Evolutionary conservation across 2,329 filamentous ascomycete species (phyloP), one percentile per base, ranked within the genome.

Genomic region (Neofusicoccum sp.): DNA sequence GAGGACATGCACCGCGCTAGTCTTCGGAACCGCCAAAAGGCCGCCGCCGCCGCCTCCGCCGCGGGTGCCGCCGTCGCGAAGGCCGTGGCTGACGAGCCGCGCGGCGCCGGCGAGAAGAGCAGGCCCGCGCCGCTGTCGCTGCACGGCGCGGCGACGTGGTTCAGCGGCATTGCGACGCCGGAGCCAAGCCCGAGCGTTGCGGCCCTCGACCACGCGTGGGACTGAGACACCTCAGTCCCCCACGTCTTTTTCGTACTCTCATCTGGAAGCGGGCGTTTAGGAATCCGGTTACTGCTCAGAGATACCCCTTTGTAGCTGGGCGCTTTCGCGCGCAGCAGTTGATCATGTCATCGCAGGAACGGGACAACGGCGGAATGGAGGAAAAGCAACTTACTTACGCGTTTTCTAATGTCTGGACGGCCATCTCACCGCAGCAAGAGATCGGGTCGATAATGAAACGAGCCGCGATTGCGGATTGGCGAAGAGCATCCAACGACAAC

Each of bases 81-180:
- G 70, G n/a, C 60, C 66, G 54, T 58, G 6, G 54, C 54, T 43
- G 54, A 45, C 39, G 54, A 58, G 39, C 41, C 54, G 29, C 45
- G 41, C 28, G 39, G 28, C 14, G 45, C 69, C 50, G 12, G 71
- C 28, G 61, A 63, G 37, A 58, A 52, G 52, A 44, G 11, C 61
- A 49, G 41, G 71, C 64, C 65, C 72, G 39, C 68, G 66, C 62
- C 61, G 50, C 66, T 75, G 65, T 60, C 67, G 56, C 56, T 74
- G 22, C 65, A 67, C 6, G 72, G 74, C 16, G 28, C 52, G 9
- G 66, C 73, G 45, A 64, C 39, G 8, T 76, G 74, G 74, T 66
- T 63, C 48, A 64, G 72, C 56, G 75, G 75, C 22, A 64, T 74
- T 41, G 71, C 74, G 54, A 77, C 75, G n/a, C 75, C 75, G 7